Evolutionary conservation across 768 basidiomycete species (phyloP), one percentile per base, ranked within the genome.

Genomic region (Hysterangium stoloniferum): DNA sequence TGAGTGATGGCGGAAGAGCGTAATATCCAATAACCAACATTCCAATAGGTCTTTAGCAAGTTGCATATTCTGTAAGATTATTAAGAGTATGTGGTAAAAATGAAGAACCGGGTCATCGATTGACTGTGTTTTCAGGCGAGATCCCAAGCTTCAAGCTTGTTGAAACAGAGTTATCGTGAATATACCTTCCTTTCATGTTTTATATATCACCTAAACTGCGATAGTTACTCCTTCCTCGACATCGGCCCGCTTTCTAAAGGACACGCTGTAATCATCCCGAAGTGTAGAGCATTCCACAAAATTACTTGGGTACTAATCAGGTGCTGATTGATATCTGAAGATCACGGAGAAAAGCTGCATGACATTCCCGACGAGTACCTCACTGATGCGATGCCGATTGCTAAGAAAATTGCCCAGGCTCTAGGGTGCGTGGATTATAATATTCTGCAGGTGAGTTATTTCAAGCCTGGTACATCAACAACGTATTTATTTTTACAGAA

Each of bases 61-160:
- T 20, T 96, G 93, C 66, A 68, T 97, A 60, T 97, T 96, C 71
- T 98, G 95, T 77, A 96, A 84, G 71, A 96, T 97, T 66, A 77
- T 93, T 71, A 88, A 88, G 70, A 88, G 92, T 81, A 40, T 24
- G 66, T 34, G 56, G 31, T 20, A 27, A 13, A 22, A 29, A 6
- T 19, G 19, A 28, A 25, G 25, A 4, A 28, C 29, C 11, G 27
- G 19, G 47, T 20, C 13, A 17, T n/a, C n/a, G n/a, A n/a, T n/a
- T 13, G 15, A 7, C 12, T 45, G 13, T 35, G 27, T 20, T 31
- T 37, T 38, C 62, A 92, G 92, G 91, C 45, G 84, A 93, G 20
- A 92, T 97, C 56, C 94, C 94, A 13, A 83, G 84, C 66, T 83
- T 76, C 67, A 94, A 92, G 70, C 77, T 93, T 31, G 48, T 85